A percentile compares a stretch with the other conserved stretches of the same genome.
These are phyloP conservation scores for Fusarium sambucinum DNA, from an alignment of 2,329 filamentous ascomycete species.

Conservation along the genomic window DNA sequence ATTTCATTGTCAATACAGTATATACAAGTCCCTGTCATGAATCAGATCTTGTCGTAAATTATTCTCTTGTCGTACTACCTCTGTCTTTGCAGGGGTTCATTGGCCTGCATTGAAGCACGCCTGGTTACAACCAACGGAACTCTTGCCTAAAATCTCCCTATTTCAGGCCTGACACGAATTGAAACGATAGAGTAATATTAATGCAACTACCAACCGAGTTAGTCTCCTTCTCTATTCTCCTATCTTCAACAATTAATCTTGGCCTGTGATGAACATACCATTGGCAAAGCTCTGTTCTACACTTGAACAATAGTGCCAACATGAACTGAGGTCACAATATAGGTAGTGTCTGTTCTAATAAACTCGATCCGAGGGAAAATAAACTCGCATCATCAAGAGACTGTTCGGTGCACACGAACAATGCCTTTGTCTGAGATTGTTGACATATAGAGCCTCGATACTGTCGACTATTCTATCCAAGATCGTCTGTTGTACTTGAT, in stretches of 20 bases:
- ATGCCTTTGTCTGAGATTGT: not conserved
- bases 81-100: not conserved
- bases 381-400: not conserved
- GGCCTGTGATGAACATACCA: not conserved
- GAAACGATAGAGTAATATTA: not conserved
- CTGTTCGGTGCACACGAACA: not conserved
- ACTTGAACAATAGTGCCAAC: not conserved
- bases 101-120: not conserved
- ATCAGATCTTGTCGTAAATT: no score
- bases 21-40: not conserved
- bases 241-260: not conserved
- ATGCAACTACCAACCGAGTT: not conserved
- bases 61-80: not conserved
- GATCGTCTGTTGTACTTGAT: not conserved
- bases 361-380: no score
- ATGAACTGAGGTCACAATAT: not conserved
- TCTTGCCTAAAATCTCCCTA: no score
- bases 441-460: not conserved
- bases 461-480: not conserved
- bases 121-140: not conserved
- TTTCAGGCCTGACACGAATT: not conserved
- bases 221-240: not conserved
- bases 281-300: not conserved
- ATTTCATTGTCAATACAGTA: not conserved
- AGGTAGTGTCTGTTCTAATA: not conserved